phyloP scores from a whole-genome alignment of 2,329 filamentous ascomycete genomes.

The Penicillium hordei region DNA sequence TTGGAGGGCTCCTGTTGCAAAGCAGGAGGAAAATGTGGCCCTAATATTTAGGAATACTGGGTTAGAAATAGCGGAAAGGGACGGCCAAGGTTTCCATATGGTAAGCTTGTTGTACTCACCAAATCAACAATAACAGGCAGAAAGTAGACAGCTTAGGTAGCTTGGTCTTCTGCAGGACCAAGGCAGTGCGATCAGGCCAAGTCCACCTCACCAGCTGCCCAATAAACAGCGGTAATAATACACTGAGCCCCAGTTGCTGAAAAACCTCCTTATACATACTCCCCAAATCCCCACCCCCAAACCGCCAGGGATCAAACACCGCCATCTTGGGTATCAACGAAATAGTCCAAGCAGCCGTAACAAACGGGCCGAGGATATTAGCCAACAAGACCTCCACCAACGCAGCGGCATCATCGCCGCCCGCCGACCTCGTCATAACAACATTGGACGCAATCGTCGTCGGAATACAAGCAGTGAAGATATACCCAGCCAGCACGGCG shows the following conservation, averaged over 20 bases:
- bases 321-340: slow-evolving; percentile 50
- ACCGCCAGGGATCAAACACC: slow-evolving; percentile 40
- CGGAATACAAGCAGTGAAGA: slow-evolving; percentile 66
- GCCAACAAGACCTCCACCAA: slow-evolving; percentile 69
- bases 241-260: slow-evolving; percentile 66
- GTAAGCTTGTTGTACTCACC: slow-evolving; percentile 43
- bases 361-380: slow-evolving; percentile 67
- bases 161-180: slow-evolving; percentile 54
- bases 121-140: slow-evolving; percentile 53
- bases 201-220: slow-evolving; percentile 61
- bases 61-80: slow-evolving; percentile 38
- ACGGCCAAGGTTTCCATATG: background rate
- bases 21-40: slow-evolving; percentile 48
- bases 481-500: slow-evolving; percentile 65
- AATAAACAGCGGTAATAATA: slow-evolving; percentile 62
- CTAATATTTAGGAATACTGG: slow-evolving; percentile 42
- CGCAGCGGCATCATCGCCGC: slow-evolving; percentile 65
- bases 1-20: slow-evolving; percentile 62
- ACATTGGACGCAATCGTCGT: slow-evolving; percentile 73
- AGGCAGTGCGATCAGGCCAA: slow-evolving; percentile 48
- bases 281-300: slow-evolving; percentile 55
- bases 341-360: slow-evolving; percentile 64
- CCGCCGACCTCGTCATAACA: slow-evolving; percentile 68
- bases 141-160: slow-evolving; percentile 47
- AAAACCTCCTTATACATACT: slow-evolving; percentile 67